These are phyloP conservation scores for Paecilomyces sp. DNA, from an alignment of 2,329 filamentous ascomycete species.

Conservation along the genomic window DNA sequence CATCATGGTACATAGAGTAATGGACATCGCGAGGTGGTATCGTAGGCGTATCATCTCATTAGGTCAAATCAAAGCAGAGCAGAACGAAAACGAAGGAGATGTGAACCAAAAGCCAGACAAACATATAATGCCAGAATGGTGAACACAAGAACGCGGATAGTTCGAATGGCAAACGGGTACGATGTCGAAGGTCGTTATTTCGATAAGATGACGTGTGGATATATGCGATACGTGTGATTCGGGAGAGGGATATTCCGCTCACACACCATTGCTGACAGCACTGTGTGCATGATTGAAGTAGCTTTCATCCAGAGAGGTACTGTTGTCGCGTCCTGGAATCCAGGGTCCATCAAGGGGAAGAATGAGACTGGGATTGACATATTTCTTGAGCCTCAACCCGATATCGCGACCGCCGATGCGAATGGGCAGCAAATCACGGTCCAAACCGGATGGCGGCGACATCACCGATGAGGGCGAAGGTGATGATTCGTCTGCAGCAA, in stretches of 20 bases:
- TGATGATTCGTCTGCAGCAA: conserved; percentile 32
- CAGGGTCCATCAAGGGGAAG: conserved; percentile 37
- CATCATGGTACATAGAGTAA: neutral
- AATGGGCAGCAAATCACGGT: conserved; percentile 36
- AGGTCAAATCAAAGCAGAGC: neutral
- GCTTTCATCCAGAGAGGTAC: neutral
- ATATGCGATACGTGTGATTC: neutral
- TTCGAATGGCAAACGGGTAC: neutral
- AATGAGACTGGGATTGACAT: conserved; percentile 41
- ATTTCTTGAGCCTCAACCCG: conserved; percentile 35
- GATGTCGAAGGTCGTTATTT: too few relatives aligned
- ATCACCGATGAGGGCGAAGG: conserved; percentile 30
- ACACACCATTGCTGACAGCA: neutral
- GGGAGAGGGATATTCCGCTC: neutral
- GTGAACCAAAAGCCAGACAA: neutral
- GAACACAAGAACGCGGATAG: neutral
- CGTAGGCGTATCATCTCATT: neutral
- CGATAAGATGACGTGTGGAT: neutral
- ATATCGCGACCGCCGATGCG: conserved; percentile 33
- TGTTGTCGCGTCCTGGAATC: conserved; percentile 27
- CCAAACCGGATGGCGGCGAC: conserved; percentile 35
- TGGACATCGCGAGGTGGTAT: neutral
- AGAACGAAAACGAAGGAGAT: neutral
- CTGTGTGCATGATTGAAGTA: neutral
- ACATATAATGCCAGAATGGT: neutral